These are phyloP conservation scores for Groenewaldozyma salmanticensis DNA, from an alignment of 805 yeast species.

Conservation along the genomic window DNA sequence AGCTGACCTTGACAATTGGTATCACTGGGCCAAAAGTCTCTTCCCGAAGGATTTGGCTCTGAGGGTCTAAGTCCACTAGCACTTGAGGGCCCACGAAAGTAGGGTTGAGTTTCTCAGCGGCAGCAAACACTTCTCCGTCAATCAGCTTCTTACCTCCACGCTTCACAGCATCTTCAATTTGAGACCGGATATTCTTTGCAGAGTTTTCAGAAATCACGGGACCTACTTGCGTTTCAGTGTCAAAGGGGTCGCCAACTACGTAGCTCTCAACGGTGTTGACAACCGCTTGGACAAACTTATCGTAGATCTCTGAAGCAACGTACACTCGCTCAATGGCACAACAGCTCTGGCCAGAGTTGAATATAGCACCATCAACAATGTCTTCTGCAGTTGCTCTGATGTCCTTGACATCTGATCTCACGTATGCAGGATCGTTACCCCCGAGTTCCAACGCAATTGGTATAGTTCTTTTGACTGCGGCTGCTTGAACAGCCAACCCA, in stretches of 20 bases:
- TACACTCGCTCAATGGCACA: slow-evolving; percentile 87
- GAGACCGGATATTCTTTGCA: slow-evolving; percentile 37
- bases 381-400: slow-evolving; percentile 53
- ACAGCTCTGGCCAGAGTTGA: slow-evolving; percentile 89
- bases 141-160: slow-evolving; percentile 42
- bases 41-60: slow-evolving; percentile 58
- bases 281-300: slow-evolving; percentile 51
- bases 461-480: slow-evolving; percentile 65
- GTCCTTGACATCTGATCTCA: slow-evolving; percentile 66
- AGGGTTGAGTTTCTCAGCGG: slow-evolving; percentile 71
- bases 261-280: slow-evolving; percentile 37
- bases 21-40: slow-evolving; percentile 90
- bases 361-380: slow-evolving; percentile 68
- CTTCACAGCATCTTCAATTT: slow-evolving; percentile 39
- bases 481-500: slow-evolving; percentile 57
- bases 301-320: slow-evolving; percentile 66
- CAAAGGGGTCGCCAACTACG: slow-evolving; percentile 76
- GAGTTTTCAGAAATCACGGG: slow-evolving; percentile 47
- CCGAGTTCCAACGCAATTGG: slow-evolving; percentile 83
- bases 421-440: slow-evolving; percentile 84
- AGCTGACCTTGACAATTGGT: slow-evolving; percentile 60
- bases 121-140: slow-evolving; percentile 47
- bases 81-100: slow-evolving; percentile 68
- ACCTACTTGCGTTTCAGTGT: slow-evolving; percentile 56
- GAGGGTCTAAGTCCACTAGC: slow-evolving; percentile 62